Evolutionary conservation across 2,329 filamentous ascomycete species (phyloP).

Genomic region (Cadophora gregata): DNA sequence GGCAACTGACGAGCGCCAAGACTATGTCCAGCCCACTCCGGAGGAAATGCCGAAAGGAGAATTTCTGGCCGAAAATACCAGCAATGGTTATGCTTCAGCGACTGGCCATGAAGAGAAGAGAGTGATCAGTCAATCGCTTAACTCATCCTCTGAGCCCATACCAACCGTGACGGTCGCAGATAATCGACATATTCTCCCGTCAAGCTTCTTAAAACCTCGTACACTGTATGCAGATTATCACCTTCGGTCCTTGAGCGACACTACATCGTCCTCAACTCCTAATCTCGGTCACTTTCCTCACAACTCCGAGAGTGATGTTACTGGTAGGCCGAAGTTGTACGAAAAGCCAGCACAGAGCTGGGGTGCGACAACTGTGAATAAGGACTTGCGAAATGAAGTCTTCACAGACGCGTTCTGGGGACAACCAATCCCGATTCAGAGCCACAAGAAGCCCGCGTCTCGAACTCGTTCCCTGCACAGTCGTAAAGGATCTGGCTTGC

Average conservation of each 20-base stretch:
- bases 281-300: slow-evolving; percentile 30
- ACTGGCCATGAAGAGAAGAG: slow-evolving; percentile 45
- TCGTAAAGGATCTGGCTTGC: slow-evolving; percentile 51
- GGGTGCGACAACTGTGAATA: slow-evolving; percentile 93
- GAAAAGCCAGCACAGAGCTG: slow-evolving; percentile 71
- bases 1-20: slow-evolving; percentile 30
- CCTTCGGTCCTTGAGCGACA: slow-evolving; percentile 36
- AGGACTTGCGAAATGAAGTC: slow-evolving; percentile 85
- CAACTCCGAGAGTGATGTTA: background rate
- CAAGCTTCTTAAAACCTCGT: slow-evolving; percentile 73
- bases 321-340: slow-evolving; percentile 53
- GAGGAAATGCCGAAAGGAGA: slow-evolving; percentile 27
- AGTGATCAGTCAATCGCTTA: slow-evolving; percentile 76
- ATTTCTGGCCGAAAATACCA: background rate
- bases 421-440: slow-evolving; percentile 80
- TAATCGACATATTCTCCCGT: slow-evolving; percentile 90
- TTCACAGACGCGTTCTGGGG: slow-evolving; percentile 91
- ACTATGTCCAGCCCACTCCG: slow-evolving; percentile 36
- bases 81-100: slow-evolving; percentile 19
- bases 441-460: slow-evolving; percentile 69
- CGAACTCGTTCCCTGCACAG: slow-evolving; percentile 68
- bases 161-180: slow-evolving; percentile 94
- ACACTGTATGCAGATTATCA: slow-evolving; percentile 49
- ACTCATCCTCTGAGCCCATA: slow-evolving; percentile 67
- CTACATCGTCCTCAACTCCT: slow-evolving; percentile 42